A percentile compares a stretch with the other conserved stretches of the same genome.
phyloP scores from a whole-genome alignment of 2,329 filamentous ascomycete species.

The Colletotrichum euphorbiae region DNA sequence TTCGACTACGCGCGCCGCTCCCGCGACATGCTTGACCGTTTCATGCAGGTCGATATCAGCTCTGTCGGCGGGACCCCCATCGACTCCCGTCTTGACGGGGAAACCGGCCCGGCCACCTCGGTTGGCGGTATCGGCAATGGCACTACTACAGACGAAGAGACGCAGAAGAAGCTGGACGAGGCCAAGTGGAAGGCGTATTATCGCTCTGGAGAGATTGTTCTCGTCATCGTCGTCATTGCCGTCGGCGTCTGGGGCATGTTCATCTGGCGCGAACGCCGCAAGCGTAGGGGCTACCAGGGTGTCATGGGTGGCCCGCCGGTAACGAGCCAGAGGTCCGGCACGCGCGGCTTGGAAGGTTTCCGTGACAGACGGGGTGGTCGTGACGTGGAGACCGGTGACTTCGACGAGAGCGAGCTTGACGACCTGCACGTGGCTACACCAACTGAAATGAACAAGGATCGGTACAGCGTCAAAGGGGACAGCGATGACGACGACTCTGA shows the following conservation, averaged over 20 bases:
- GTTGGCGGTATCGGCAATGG: slow-evolving; percentile 75
- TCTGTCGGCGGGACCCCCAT: slow-evolving; percentile 84
- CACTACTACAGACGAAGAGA: slow-evolving; percentile 74
- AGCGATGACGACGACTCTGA: slow-evolving; percentile 58
- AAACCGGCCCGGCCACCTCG: slow-evolving; percentile 81
- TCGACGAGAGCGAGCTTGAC: slow-evolving; percentile 74
- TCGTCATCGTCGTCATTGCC: slow-evolving; percentile 82
- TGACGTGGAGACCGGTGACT: slow-evolving; percentile 73
- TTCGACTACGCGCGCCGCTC: slow-evolving; percentile 90
- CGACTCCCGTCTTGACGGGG: slow-evolving; percentile 86
- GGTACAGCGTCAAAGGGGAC: slow-evolving; percentile 68
- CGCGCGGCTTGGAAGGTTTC: slow-evolving; percentile 56
- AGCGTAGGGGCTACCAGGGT: slow-evolving; percentile 65
- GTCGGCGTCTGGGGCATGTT: slow-evolving; percentile 81
- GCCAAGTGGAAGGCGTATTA: slow-evolving; percentile 92
- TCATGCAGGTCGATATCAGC: slow-evolving; percentile 92
- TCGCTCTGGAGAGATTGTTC: slow-evolving; percentile 85
- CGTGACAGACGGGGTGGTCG: slow-evolving; percentile 58
- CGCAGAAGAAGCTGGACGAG: slow-evolving; percentile 78
- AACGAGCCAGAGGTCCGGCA: slow-evolving; percentile 47
- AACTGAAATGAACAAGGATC: slow-evolving; percentile 54
- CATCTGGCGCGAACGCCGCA: slow-evolving; percentile 72
- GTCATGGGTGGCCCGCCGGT: slow-evolving; percentile 54
- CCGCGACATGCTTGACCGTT: slow-evolving; percentile 96
- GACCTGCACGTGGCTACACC: slow-evolving; percentile 67